Percentiles rank a stretch among this genome's conserved stretches.
Conservation (phyloP, 139 green algal genomes). For the Pycnococcus provasolii region DNA sequence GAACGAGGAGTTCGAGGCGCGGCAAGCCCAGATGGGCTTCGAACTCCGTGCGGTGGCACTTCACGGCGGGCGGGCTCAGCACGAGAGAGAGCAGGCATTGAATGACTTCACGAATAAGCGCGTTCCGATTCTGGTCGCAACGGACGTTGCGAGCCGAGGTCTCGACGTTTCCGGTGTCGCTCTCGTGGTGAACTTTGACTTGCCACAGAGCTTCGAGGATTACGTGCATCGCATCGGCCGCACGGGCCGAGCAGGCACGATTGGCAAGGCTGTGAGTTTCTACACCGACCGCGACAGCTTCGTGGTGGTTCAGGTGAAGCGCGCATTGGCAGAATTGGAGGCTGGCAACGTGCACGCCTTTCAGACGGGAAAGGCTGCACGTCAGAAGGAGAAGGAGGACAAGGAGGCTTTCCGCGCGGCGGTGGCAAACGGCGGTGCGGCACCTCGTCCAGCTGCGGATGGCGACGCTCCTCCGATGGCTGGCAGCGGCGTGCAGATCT, state of each 20-base stretch:
- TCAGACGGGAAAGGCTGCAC: conserved; percentile 62
- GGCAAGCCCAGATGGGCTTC: no score
- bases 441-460: no score
- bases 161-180: conserved; percentile 44
- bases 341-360: conserved; percentile 68
- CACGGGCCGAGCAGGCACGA: conserved; percentile 58
- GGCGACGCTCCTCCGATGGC: no score
- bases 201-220: conserved; percentile 60
- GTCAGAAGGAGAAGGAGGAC: conserved; percentile 50
- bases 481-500: no score
- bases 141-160: conserved; percentile 47
- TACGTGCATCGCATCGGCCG: conserved; percentile 80
- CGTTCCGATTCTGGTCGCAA: conserved; percentile 41
- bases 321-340: conserved; percentile 57
- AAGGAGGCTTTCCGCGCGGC: conserved; percentile 37
- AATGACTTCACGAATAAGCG: conserved; percentile 53
- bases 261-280: conserved; percentile 63
- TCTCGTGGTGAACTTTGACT: conserved; percentile 79
- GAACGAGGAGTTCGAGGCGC: conserved; percentile 28
- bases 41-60: conserved; percentile 52
- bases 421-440: no score
- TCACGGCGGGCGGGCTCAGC: conserved; percentile 62
- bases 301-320: conserved; percentile 53
- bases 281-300: conserved; percentile 59
- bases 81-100: conserved; percentile 58